phyloP scores from a whole-genome alignment of 2,329 filamentous ascomycete genomes.

The Lasiodiplodia hormozganensis region DNA sequence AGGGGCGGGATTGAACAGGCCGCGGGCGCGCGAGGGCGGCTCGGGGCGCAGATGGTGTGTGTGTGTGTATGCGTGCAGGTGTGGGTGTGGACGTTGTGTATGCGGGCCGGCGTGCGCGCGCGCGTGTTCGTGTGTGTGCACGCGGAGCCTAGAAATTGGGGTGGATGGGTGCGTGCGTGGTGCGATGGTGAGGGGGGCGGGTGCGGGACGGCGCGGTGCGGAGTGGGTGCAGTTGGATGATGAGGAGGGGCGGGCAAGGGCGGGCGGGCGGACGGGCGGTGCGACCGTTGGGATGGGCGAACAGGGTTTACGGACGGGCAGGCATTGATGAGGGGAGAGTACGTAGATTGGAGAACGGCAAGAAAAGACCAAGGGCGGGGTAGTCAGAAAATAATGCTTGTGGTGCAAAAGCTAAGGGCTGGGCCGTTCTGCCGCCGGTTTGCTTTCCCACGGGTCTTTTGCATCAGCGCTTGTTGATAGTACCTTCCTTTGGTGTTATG shows the following conservation, averaged over 20 bases:
- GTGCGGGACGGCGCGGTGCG: conserved; percentile 11
- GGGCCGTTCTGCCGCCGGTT: background rate
- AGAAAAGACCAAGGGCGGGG: conserved; percentile 3
- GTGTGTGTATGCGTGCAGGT: no score
- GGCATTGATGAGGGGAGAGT: background rate
- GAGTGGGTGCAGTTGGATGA: background rate
- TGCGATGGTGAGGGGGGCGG: background rate
- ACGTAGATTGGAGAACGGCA: background rate
- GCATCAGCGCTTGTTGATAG: background rate
- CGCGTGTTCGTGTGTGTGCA: background rate
- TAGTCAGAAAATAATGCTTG: background rate
- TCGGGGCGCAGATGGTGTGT: no score
- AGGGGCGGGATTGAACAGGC: no score
- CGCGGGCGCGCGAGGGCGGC: no score
- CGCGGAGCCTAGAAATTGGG: background rate
- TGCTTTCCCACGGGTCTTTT: background rate
- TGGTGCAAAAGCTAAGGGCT: background rate
- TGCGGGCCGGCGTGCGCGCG: background rate
- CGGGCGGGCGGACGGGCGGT: background rate
- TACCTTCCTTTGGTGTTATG: no score
- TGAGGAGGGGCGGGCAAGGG: background rate
- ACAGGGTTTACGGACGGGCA: background rate
- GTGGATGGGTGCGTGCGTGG: background rate
- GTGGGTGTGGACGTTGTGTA: no score
- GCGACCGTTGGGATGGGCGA: background rate